Evolutionary conservation across 768 basidiomycete species (phyloP), one percentile per base, ranked within the genome.

Genomic region (Rhodosporidiobolus odoratus): DNA sequence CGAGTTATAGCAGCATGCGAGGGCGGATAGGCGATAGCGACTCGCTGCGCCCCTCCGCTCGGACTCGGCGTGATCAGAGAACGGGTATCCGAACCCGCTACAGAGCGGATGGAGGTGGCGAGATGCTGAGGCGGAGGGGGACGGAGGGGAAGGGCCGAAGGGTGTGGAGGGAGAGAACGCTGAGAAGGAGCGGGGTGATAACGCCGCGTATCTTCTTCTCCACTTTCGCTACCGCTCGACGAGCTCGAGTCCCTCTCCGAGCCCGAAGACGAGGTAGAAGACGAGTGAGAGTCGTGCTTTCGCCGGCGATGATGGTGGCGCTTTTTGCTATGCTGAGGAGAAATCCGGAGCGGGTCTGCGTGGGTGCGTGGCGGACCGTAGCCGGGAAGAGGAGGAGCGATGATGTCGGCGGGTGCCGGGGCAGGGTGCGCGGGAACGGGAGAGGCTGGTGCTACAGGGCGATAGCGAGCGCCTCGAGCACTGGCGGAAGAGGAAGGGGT

Each of bases 291-390:
- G 19, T 6, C 6, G 19, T 60, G n/a, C n/a, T 4, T 25, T 25
- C 27, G 41, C 30, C 45, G 32, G 19, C 21, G 45, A 9, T 15
- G 34, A 0, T 8, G 47, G 23, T 17, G 48, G 17, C 27, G 37
- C 17, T 45, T 12, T 12, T 45, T 12, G 23, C 13, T 23, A 3
- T n/a, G 58, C 27, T 16, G 58, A 1, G 3, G 10, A 1, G 58
- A 19, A 3, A 21, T 16, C 32, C 53, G 27, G 0, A 66, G 25
- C 8, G 32, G 34, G 45, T 73, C 72, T 0, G 62, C n/a, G 0
- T 41, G 58, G 0, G 71, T 72, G 9, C 72, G 54, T 0, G 72
- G 72, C 0, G 72, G 72, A 9, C 72, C 72, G 65, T 73, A 73
- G 5, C 72, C 72, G 0, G 72, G 72, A 27, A 73, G 40, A n/a